These are phyloP conservation scores for Salvia splendens DNA, from an alignment of 257 asterid species.

Conservation along the genomic window DNA sequence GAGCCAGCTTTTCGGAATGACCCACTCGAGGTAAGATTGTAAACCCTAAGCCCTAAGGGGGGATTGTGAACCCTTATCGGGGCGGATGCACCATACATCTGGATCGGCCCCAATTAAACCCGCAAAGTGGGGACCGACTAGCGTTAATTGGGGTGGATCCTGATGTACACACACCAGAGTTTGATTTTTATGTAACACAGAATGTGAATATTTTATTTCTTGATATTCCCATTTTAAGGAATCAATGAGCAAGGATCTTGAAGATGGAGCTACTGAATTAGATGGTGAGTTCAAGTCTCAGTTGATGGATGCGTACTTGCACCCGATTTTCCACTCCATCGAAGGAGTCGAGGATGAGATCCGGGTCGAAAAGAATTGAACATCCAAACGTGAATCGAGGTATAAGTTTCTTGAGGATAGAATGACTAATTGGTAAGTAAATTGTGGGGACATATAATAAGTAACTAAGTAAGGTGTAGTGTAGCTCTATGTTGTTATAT, in stretches of 20 bases:
- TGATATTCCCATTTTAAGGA: constrained; percentile 51
- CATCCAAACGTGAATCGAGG: too few species aligned
- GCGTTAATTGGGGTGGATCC: too few species aligned
- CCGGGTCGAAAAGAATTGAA: constrained; percentile 45
- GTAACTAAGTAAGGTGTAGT: too few species aligned
- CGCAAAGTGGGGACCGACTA: too few species aligned
- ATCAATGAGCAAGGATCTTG: constrained; percentile 68
- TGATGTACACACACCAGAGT: too few species aligned
- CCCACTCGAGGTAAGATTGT: constrained; percentile 73
- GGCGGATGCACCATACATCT: too few species aligned
- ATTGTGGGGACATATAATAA: too few species aligned
- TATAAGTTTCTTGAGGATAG: too few species aligned
- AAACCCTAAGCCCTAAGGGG: too few species aligned
- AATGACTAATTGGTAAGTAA: too few species aligned
- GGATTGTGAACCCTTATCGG: too few species aligned
- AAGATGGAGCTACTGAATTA: constrained; percentile 49
- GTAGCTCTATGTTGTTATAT: neutral
- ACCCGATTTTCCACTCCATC: constrained; percentile 76
- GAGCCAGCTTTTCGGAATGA: constrained; percentile 89
- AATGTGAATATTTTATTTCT: neutral
- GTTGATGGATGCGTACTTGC: constrained; percentile 81
- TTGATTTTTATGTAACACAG: neutral
- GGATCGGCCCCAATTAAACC: too few species aligned
- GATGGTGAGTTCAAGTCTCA: constrained; percentile 56
- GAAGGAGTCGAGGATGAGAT: constrained; percentile 63